These are phyloP conservation scores for Fusarium pseudonygamai DNA, from an alignment of 2,329 filamentous ascomycete genomes.

Conservation along the genomic window DNA sequence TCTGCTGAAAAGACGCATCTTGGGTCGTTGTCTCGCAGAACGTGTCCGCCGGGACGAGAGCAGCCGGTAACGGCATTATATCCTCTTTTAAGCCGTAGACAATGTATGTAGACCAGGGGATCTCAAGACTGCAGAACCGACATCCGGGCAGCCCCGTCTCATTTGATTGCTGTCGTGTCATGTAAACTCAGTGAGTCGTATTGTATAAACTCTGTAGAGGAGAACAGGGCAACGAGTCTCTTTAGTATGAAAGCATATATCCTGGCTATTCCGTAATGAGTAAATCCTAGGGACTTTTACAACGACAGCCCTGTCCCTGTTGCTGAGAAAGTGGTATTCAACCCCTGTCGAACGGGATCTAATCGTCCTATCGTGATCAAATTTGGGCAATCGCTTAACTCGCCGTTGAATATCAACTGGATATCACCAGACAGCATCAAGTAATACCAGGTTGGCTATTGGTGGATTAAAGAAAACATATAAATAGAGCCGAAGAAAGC, in stretches of 20 bases:
- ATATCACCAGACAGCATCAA: not conserved
- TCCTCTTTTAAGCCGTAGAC: not conserved
- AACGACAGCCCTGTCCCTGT: not conserved
- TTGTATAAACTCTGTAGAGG: not conserved
- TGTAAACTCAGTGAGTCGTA: not conserved
- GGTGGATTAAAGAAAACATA: not conserved
- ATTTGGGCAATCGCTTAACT: not conserved
- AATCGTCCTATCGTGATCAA: not conserved
- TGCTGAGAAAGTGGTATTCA: not conserved
- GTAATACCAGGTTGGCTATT: not conserved
- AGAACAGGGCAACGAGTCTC: not conserved
- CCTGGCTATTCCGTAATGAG: not conserved
- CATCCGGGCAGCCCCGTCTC: not conserved
- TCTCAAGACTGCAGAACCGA: not conserved
- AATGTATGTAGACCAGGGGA: not conserved
- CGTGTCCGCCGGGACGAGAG: not conserved
- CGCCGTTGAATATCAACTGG: not conserved
- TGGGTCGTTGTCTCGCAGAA: not conserved
- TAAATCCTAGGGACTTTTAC: not conserved
- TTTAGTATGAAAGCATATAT: not conserved
- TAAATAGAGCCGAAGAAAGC: not conserved
- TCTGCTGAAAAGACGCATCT: not conserved
- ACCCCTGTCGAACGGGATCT: not conserved
- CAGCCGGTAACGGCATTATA: not conserved
- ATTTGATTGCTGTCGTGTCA: not conserved